Percentiles rank a stretch among this genome's conserved stretches.
phyloP scores from a whole-genome alignment of 2,329 filamentous ascomycete species.

The Scedosporium aurantiacum region DNA sequence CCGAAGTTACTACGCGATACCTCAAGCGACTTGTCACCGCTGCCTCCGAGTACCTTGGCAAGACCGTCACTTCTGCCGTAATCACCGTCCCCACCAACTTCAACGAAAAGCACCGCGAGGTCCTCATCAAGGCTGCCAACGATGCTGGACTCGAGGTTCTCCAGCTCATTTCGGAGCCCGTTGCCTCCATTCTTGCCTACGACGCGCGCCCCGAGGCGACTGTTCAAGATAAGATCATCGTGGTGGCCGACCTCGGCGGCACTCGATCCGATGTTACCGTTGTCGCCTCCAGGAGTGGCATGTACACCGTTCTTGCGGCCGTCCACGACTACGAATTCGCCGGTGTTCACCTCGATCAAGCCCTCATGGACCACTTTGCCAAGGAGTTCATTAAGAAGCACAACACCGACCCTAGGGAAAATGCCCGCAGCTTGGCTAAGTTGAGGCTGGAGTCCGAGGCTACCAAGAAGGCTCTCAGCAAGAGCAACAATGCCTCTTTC shows the following conservation, averaged over 20 bases:
- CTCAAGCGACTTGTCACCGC: constrained; percentile 70
- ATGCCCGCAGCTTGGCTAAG: constrained; percentile 77
- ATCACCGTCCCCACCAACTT: constrained; percentile 93
- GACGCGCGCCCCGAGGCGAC: constrained; percentile 70
- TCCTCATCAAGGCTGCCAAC: constrained; percentile 65
- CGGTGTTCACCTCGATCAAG: constrained; percentile 76
- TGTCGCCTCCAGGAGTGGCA: constrained; percentile 80
- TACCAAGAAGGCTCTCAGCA: constrained; percentile 82
- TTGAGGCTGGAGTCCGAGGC: constrained; percentile 83
- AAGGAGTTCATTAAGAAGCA: constrained; percentile 99
- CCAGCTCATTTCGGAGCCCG: constrained; percentile 84
- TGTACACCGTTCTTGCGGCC: constrained; percentile 91
- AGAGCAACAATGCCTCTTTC: constrained; percentile 81
- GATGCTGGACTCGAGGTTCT: constrained; percentile 78
- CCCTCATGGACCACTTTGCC: constrained; percentile 89
- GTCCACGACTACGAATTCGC: constrained; percentile 92
- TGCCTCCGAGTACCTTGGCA: constrained; percentile 85
- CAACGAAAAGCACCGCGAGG: constrained; percentile 72
- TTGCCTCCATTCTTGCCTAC: constrained; percentile 81
- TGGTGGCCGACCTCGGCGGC: constrained; percentile 87
- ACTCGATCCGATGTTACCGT: constrained; percentile 88
- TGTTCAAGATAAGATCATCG: constrained; percentile 73
- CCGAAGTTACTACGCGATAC: constrained; percentile 76
- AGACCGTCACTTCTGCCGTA: constrained; percentile 87
- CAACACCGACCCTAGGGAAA: constrained; percentile 74